Evolutionary conservation across 75 land plant species (phyloP), one percentile per base, ranked within the genome.

Genomic region (Cupressus sempervirens): DNA sequence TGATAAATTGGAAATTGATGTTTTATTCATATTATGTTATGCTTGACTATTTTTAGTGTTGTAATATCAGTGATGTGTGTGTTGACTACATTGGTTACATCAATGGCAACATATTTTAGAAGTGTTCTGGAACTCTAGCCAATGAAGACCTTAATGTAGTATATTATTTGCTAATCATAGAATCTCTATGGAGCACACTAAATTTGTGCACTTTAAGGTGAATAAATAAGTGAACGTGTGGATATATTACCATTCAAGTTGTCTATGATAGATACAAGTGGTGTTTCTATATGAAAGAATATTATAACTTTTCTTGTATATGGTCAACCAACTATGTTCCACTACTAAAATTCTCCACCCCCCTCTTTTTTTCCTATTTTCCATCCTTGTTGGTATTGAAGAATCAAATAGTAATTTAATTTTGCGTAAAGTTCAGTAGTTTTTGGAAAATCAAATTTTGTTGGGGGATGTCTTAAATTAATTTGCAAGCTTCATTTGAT

Each of bases 401-500:
- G 32, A 74, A 15, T 3, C 5, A 74, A 74, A 36, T 34, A 35
- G 36, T 34, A 13, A 34, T 74, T 74, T 74, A 74, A 74, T 20
- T 35, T 74, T 74, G 76, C 14, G 18, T 36, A 34, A 74, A 74
- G 20, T 15, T 4, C 18, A 16, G 18, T 4, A 40, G 41, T 18
- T 74, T 36, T 36, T 35, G 16, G 7, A 18, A 35, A 36, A 74
- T 36, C 40, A 18, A 18, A 34, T 4, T 74, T 18, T 54, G 20
- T 34, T 74, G 16, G 38, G 41, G 1, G 18, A 5, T 32, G 32
- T 30, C 13, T 70, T 32, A 1, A 70, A 70, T 10, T 70, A 70
- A 70, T 32, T 12, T 29, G 74, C 35, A 70, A 29, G 11, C n/a
- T 48, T 83, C 86, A 45, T 83, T 84, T 9, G 35, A 26, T 84